Base-by-base conservation (phyloP, 768 basidiomycete species). In the Rhizopogon rudus region DNA sequence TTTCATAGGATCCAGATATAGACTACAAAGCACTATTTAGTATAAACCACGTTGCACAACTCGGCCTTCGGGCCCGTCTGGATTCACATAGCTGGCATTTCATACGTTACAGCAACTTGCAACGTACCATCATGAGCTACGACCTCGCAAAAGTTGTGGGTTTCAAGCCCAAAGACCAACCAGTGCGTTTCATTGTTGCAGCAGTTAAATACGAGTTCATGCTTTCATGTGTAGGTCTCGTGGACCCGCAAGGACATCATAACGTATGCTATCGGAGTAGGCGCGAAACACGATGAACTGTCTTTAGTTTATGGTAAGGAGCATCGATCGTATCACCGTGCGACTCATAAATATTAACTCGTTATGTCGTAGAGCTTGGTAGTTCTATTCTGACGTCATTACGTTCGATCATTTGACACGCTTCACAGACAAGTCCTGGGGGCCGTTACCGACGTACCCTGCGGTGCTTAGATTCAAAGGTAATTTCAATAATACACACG, bases 181-280 rank as follows among this genome's bases (percentile, higher is more conserved):
- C 82, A 35, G 88, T 91, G 60, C 52, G 77, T 72, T 5, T 29
- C 40, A 9, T 37, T 13, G 5, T 9, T 45, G 37, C 37, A 44
- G 16, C 10, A 25, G 42, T 25, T 9, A 37, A 37, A 37, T 37
- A 9, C 20, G 45, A 52, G 4, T 52, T 33, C 41, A 13, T 33
- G 16, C 28, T 5, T 33, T 20, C 13, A 12, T 31, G n/a, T n/a
- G 2, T 44, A 92, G 89, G 91, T 91, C 22, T 69, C 81, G 1
- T 94, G 92, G 92, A 91, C 88, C 66, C 84, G 86, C 71, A 82
- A 91, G 50, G 92, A 94, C 69, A 72, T 93, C 16, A 72, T 94
- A 56, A 79, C 82, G 1, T 94, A 93, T 60, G 87, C 89, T 12
- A 73, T 84, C 25, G 90, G 89, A 14, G 85, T 94, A 40, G 93